Evolutionary conservation across 1,284 basidiomycete genomes (phyloP), one percentile per base, ranked within the genome.

Genomic region (Microbotryum silenes-acaulis): DNA sequence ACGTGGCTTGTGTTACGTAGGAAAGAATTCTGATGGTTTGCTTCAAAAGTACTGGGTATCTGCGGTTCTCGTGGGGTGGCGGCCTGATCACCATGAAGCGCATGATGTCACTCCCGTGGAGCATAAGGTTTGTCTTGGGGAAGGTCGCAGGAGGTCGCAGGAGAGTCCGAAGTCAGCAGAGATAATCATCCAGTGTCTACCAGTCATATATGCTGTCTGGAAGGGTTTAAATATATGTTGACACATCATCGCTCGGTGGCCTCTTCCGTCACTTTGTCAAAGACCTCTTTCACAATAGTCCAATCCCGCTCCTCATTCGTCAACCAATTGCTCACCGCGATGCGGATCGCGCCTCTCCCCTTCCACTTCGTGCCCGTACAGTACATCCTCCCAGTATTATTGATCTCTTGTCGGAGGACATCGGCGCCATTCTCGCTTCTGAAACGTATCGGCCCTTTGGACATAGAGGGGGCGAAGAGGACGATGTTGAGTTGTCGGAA

Each of bases 271-370:
- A 73, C 73, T n/a, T 33, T 52, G 16, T 72, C 67, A 31, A 75
- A 61, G 31, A 71, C 65, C 18, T 56, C 42, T 18, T 55, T 60
- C 10, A 74, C 70, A 16, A 69, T 66, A 21, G 70, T 56, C 46
- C 70, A 72, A 51, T 74, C 73, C 47, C 58, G 56, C 46, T 75
- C 73, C 25, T 65, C 70, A 7, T 74, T 76, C 7, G 80, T 80
- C 60, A 72, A 65, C 78, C 79, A 80, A 69, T 80, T 80, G 23
- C 75, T 75, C 9, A 81, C 78, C 0, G 79, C 80, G 21, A 81
- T 60, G 59, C 80, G 67, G 1, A 79, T 74, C 3, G 77, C 79
- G 1, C 75, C 74, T 18, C 69, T 37, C 0, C 78, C 77, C 20
- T 70, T 70, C 77, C 78, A 79, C 6, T 58, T 69, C 21, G 79